These are phyloP conservation scores for Pichia thaimueangensis DNA, from an alignment of 805 yeast genomes.

Conservation along the genomic window DNA sequence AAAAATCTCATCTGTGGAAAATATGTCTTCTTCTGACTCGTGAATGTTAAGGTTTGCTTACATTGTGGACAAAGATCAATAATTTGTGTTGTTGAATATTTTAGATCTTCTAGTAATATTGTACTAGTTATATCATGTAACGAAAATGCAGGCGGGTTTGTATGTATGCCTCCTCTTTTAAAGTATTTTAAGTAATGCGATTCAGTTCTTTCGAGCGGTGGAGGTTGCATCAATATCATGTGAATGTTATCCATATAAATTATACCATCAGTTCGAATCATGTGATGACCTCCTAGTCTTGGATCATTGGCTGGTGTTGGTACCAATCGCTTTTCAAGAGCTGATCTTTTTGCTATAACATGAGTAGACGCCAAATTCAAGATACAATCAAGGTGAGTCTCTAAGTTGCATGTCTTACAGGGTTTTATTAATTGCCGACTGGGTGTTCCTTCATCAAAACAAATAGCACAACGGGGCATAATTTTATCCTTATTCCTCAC, in stretches of 20 bases:
- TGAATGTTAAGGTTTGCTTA: not conserved
- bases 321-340: not conserved
- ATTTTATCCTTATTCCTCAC: too few species aligned
- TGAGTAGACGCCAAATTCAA: slow-evolving; percentile 4
- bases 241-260: too few species aligned
- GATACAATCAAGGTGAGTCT: slow-evolving; percentile 5
- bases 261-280: not conserved
- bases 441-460: slow-evolving; percentile 5
- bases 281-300: not conserved
- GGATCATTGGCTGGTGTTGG: not conserved
- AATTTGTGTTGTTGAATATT: not conserved
- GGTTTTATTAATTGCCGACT: slow-evolving; percentile 3
- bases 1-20: not conserved
- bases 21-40: not conserved
- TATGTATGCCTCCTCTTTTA: not conserved
- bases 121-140: not conserved
- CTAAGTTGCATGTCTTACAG: slow-evolving; percentile 2
- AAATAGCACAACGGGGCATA: slow-evolving; percentile 4
- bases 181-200: slow-evolving; percentile 2
- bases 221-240: not conserved
- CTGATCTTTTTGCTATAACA: slow-evolving; percentile 5
- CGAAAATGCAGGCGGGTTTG: not conserved
- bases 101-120: not conserved
- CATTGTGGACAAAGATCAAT: slow-evolving; percentile 8
- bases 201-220: not conserved